Conservation (phyloP, 1,284 basidiomycete species). For the Ustilago lituana region DNA sequence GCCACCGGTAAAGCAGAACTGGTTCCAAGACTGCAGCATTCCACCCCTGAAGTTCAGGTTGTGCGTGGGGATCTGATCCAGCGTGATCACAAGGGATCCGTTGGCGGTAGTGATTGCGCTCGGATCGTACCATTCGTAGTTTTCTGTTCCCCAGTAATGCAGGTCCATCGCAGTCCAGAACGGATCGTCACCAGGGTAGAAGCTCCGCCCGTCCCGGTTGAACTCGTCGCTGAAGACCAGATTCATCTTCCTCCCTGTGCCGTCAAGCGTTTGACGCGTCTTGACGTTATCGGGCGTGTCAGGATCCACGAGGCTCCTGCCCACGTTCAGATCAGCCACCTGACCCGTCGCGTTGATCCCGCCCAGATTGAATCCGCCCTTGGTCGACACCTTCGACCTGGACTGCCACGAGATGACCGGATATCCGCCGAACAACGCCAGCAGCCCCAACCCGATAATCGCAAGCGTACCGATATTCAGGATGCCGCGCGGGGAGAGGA, state of each 20-base stretch:
- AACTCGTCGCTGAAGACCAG: conserved; percentile 66
- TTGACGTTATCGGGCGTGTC: conserved; percentile 49
- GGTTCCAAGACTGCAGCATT: conserved; percentile 65
- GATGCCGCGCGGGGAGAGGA: conserved; percentile 29
- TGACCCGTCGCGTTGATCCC: conserved; percentile 48
- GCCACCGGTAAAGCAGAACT: conserved; percentile 66
- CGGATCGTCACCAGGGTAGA: conserved; percentile 64
- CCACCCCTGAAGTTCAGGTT: conserved; percentile 61
- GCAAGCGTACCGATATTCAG: conserved; percentile 46
- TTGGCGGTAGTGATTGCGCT: conserved; percentile 52
- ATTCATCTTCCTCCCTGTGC: conserved; percentile 35
- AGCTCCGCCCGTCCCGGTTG: conserved; percentile 55
- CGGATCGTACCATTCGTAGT: conserved; percentile 63
- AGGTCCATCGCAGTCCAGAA: conserved; percentile 67
- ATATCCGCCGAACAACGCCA: conserved; percentile 51
- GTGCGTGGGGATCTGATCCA: conserved; percentile 67
- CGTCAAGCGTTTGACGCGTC: conserved; percentile 34
- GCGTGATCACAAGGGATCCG: conserved; percentile 52
- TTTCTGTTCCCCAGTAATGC: conserved; percentile 56
- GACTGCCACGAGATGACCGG: conserved; percentile 44
- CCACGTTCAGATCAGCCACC: conserved; percentile 33
- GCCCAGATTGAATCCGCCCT: conserved; percentile 46
- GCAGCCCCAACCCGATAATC: conserved; percentile 32
- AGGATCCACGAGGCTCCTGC: conserved; percentile 48
- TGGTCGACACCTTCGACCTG: conserved; percentile 7